Conservation (phyloP, 495 filamentous ascomycete species). For the Diplogelasinospora grovesii region DNA sequence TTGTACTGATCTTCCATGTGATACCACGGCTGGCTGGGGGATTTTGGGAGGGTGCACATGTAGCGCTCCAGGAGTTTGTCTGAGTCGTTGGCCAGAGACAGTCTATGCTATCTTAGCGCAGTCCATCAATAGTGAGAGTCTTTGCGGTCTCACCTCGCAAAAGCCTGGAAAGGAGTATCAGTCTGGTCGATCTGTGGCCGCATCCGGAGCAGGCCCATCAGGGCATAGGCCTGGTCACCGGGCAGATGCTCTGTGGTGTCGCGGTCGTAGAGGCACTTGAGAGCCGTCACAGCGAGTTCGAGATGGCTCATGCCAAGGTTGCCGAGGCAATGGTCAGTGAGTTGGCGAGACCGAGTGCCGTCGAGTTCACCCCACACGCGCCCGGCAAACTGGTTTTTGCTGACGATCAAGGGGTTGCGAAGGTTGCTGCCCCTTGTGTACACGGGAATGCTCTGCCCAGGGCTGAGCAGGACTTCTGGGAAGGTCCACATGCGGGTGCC, state of each 20-base stretch:
- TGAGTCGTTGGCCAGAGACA: conserved; percentile 22
- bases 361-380: conserved; percentile 6
- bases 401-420: neutral
- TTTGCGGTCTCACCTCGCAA: conserved; percentile 33
- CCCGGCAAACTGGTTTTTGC: conserved; percentile 12
- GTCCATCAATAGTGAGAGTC: neutral
- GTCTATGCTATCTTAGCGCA: neutral
- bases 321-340: conserved; percentile 17
- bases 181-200: conserved; percentile 26
- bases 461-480: conserved; percentile 37
- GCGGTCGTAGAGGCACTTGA: conserved; percentile 11
- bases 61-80: conserved; percentile 17
- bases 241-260: neutral
- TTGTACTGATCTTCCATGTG: conserved; percentile 11
- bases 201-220: conserved; percentile 37
- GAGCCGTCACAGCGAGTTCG: conserved; percentile 14
- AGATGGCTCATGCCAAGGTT: conserved; percentile 13
- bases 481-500: conserved; percentile 43
- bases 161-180: conserved; percentile 39
- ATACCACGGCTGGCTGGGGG: neutral
- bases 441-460: conserved; percentile 8
- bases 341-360: conserved; percentile 5
- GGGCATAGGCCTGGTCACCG: conserved; percentile 39
- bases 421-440: neutral
- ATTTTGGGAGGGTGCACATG: conserved; percentile 12